phyloP scores from a whole-genome alignment of 2,329 filamentous ascomycete species.

The Podosphaera aphanis region DNA sequence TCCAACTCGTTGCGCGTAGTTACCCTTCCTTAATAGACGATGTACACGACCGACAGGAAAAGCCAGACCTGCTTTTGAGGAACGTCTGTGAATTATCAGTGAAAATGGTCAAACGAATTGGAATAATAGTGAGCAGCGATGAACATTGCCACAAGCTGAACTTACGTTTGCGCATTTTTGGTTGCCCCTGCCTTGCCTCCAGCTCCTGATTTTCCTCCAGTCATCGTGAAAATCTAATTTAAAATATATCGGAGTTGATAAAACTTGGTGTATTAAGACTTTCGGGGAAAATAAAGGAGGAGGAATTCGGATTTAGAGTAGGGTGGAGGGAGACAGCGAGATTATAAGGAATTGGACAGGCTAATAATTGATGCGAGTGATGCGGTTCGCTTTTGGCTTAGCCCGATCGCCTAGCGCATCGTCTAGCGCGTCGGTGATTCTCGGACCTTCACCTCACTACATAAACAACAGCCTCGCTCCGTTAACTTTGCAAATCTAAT shows the following conservation, averaged over 20 bases:
- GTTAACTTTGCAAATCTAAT: no score
- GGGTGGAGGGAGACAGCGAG: background rate
- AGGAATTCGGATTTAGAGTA: background rate
- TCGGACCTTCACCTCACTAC: background rate
- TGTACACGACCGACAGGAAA: conserved; percentile 99
- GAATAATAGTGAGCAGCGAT: conserved; percentile 11
- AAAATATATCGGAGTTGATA: no score
- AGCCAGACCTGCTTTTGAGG: conserved; percentile 95
- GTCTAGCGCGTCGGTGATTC: no score
- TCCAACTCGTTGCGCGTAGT: conserved; percentile 99
- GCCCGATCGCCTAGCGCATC: background rate
- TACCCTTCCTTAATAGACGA: conserved; percentile 94
- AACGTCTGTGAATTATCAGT: conserved; percentile 42
- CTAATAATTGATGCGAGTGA: conserved; percentile 1
- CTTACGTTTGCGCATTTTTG: conserved; percentile 99
- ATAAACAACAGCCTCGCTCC: background rate
- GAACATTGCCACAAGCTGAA: conserved; percentile 13
- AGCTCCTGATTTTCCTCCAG: conserved; percentile 90
- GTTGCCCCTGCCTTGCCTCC: conserved; percentile 87
- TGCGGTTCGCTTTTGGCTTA: background rate
- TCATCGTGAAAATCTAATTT: conserved; percentile 46
- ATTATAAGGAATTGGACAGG: background rate
- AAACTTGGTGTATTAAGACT: no score
- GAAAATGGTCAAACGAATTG: background rate
- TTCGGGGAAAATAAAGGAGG: no score